Conservation (phyloP, 148 eudicot genomes). For the Chenopodium album region DNA sequence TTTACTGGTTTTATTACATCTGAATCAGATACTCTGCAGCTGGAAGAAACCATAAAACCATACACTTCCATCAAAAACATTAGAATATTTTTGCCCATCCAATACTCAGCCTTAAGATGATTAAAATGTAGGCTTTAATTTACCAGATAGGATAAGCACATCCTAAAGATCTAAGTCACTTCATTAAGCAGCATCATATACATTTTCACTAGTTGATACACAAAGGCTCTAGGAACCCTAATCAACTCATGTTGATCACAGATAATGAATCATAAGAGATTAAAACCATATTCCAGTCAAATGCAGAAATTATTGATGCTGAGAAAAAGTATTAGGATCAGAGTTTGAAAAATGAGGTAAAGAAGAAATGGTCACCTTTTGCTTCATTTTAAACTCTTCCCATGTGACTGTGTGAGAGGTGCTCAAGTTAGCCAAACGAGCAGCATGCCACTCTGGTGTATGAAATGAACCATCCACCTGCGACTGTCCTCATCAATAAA, state of each 20-base stretch:
- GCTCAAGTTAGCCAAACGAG: constrained; percentile 96
- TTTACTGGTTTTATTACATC: no score
- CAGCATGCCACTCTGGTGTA: constrained; percentile 99
- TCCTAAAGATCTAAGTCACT: not conserved
- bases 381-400: constrained; percentile 96
- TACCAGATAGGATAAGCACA: no score
- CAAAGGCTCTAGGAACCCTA: not conserved
- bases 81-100: no score
- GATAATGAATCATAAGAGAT: not conserved
- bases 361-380: constrained; percentile 63
- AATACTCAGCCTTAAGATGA: no score
- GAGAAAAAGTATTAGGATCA: not conserved
- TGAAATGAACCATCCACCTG: constrained; percentile 99
- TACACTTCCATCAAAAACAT: no score
- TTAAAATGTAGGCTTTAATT: no score
- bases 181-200: not conserved
- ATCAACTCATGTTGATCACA: not conserved
- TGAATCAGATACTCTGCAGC: no score
- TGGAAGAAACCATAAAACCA: no score
- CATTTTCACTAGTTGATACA: not conserved
- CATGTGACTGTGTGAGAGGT: constrained; percentile 96
- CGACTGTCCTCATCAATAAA: constrained; percentile 79
- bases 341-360: not conserved
- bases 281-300: not conserved
- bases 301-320: not conserved